Evolutionary conservation across 176 grass and related monocot species (phyloP).

Genomic region (Phyllostachys edulis): DNA sequence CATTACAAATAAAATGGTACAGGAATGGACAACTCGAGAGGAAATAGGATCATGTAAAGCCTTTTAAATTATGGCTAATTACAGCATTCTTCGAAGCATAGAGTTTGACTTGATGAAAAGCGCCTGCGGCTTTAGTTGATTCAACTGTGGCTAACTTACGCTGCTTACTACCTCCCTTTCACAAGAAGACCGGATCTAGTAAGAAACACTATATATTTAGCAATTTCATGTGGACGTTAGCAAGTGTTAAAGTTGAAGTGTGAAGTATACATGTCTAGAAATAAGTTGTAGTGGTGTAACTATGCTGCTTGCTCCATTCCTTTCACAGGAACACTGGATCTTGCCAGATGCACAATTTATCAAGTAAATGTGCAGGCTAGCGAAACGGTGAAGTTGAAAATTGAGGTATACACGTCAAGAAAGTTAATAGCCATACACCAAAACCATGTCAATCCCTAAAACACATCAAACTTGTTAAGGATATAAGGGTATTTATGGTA

Average conservation of each 20-base stretch:
- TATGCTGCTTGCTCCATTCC: neutral
- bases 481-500: no score
- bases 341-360: neutral
- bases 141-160: neutral
- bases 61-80: slow-evolving; percentile 16
- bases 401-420: neutral
- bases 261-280: neutral
- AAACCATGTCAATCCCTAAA: neutral
- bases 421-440: neutral
- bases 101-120: neutral
- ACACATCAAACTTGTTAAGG: neutral
- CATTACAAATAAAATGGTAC: slow-evolving; percentile 5
- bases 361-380: neutral
- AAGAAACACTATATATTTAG: neutral
- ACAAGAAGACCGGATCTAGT: neutral
- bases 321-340: neutral
- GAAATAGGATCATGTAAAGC: neutral
- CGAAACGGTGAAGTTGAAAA: neutral
- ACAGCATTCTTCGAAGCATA: neutral
- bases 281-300: neutral
- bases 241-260: neutral
- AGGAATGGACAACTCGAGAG: neutral
- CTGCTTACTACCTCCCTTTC: neutral
- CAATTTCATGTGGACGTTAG: neutral
- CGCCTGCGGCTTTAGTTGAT: neutral